phyloP scores from a whole-genome alignment of 192 early-diverging fungal genomes.

The Radiomyces spectabilis region DNA sequence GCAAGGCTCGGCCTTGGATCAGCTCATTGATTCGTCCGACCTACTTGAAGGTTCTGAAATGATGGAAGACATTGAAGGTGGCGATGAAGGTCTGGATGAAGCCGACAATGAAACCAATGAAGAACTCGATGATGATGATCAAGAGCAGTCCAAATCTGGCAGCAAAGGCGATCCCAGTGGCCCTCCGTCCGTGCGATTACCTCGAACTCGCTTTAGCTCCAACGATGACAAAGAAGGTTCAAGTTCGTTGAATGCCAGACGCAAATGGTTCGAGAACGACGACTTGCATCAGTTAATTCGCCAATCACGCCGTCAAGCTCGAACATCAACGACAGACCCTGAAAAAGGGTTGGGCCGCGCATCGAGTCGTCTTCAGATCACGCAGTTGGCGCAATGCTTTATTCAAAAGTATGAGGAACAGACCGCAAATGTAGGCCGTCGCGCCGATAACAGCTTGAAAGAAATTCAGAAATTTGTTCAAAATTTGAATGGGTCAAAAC shows the following conservation, averaged over 20 bases:
- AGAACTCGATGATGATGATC: slow-evolving; percentile 1
- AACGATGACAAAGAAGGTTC: neutral
- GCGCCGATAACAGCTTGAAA: slow-evolving; percentile 8
- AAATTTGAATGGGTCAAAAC: no score
- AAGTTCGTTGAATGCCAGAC: neutral
- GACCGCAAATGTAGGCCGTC: neutral
- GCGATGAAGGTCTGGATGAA: neutral
- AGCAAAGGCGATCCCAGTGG: no score
- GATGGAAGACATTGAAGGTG: no score
- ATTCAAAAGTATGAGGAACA: slow-evolving; percentile 1
- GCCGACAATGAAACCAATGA: neutral
- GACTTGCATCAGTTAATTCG: no score
- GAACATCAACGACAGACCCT: neutral
- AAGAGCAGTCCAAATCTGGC: no score
- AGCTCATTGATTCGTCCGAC: no score
- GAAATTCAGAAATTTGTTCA: neutral
- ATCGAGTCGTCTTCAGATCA: slow-evolving; percentile 34
- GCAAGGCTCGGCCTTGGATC: no score
- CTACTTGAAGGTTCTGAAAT: no score
- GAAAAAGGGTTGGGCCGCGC: slow-evolving; percentile 36
- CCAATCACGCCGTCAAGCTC: no score
- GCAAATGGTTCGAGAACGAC: slow-evolving; percentile 4
- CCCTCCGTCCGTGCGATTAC: no score
- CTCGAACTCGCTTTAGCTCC: neutral
- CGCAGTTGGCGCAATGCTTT: slow-evolving; percentile 20